Evolutionary conservation across 2,329 filamentous ascomycete species (phyloP), one percentile per base, ranked within the genome.

Genomic region (Madurella fahalii): DNA sequence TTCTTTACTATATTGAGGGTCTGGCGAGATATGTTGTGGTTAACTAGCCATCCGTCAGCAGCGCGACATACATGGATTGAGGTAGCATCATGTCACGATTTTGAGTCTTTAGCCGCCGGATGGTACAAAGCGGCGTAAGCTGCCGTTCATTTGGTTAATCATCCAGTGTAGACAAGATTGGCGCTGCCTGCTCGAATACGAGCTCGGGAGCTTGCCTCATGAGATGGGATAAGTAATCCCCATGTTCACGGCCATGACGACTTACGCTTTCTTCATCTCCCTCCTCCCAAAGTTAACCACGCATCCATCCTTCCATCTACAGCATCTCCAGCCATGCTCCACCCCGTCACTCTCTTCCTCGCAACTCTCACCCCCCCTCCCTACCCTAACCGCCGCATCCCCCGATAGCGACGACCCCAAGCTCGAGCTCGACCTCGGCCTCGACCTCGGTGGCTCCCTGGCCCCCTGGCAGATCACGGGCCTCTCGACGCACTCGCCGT

Each of bases 401-500:
- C 34, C 34, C 4, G 9, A 12, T 15, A 37, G 13, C 11, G 34
- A 15, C 34, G 11, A 12, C 34, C 4, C 34, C 4, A 37, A 2
- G 4, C 9, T 15, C 34, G 13, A 37, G 4, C 11, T 37, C 34
- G 13, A 37, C 9, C 34, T 37, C 34, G 13, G 11, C 34, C 34
- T 37, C 34, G 2, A 37, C 34, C 34, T 12, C 9, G 13, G 4
- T 9, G 11, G 9, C 9, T 9, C 9, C 9, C 34, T 37, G 2
- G 34, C 9, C 4, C 64, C 64, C 16, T 68, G 66, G 66, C 47
- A 63, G 25, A 63, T 68, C 45, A 61, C 62, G 2, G 15, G n/a
- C 8, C 34, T 69, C 1, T 31, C 41, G 2, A 64, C 66, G 0
- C 61, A 51, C 49, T 61, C 61, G 5, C 67, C 67, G 8, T 65